These are phyloP conservation scores for Brassica cretica DNA, from an alignment of 345 rosid genomes.

Conservation along the genomic window DNA sequence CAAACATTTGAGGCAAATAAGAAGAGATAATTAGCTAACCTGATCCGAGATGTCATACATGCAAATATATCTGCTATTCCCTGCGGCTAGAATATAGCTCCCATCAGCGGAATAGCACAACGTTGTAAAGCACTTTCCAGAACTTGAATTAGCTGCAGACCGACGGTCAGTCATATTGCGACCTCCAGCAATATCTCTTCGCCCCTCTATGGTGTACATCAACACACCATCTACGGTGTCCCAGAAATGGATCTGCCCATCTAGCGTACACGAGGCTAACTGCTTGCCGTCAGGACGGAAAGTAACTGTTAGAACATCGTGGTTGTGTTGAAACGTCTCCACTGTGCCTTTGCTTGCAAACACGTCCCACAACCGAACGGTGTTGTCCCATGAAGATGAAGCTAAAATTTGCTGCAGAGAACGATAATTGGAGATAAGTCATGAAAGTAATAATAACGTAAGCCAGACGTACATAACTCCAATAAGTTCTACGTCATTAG, in stretches of 20 bases:
- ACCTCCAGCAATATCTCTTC: constrained; percentile 96
- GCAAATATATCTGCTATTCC: constrained; percentile 93
- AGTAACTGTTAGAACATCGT: constrained; percentile 84
- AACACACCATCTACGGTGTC: constrained; percentile 82
- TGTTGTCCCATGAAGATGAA: constrained; percentile 98
- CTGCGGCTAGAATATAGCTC: constrained; percentile 88
- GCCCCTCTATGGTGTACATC: constrained; percentile 94
- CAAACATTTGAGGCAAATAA: neutral
- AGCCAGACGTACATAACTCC: too few species aligned
- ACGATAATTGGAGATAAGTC: constrained; percentile 5
- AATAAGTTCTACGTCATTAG: neutral
- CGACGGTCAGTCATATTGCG: constrained; percentile 86
- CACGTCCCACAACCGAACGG: constrained; percentile 92
- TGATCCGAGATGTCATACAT: constrained; percentile 97
- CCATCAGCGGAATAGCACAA: constrained; percentile 97
- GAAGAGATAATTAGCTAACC: constrained; percentile 48
- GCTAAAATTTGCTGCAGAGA: constrained; percentile 52
- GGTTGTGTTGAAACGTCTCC: constrained; percentile 84
- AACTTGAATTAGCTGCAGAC: constrained; percentile 92
- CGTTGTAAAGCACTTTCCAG: constrained; percentile 92
- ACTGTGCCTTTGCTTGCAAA: constrained; percentile 89
- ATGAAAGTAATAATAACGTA: constrained; percentile 3
- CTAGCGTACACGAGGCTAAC: constrained; percentile 85
- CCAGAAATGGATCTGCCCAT: constrained; percentile 97
- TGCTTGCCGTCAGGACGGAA: constrained; percentile 98